Base-by-base conservation (phyloP, 441 rosid genomes). In the Gossypium davidsonii region DNA sequence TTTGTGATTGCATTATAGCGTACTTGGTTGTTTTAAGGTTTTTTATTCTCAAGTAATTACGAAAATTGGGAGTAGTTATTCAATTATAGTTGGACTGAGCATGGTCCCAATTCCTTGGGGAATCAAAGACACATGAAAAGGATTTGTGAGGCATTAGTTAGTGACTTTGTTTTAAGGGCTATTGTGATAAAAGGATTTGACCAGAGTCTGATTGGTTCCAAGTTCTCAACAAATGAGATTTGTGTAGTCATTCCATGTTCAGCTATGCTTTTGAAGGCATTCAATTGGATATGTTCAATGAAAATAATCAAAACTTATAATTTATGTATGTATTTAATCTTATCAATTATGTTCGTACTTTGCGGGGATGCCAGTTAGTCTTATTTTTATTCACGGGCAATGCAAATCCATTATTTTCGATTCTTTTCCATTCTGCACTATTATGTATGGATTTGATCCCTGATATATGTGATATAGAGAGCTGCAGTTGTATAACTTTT, bases 401-500 rank as follows among this genome's bases (percentile, higher is more conserved):
- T n/a, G 25, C 23, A 51, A 49, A 11, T n/a, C 46, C 23, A 51
- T 26, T 39, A 25, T 67, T 49, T 15, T 49, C 7, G 0, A 67
- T 67, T n/a, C 23, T 49, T 26, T 57, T 26, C 34, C 28, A 48
- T 52, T 20, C 61, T 53, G 2, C 48, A n/a, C 26, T 57, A 2
- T 6, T 10, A 2, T 58, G 48, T 68, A 44, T 64, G n/a, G 39
- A n/a, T 34, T 11, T 64, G 39, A 25, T 69, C 9, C 37, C 15
- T 15, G 25, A 53, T 18, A 52, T 71, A 3, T 39, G 6, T 23
- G 55, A 14, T 25, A 44, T 3, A 56, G 14, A 64, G 66, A 20
- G 56, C 23, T 57, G 56, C 66, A 39, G 21, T 53, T 69, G 23
- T 67, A 15, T 69, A 61, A 25, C 52, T 70, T 81, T 72, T 26